phyloP scores from a whole-genome alignment of 768 basidiomycete species.

The Naematelia encephala region DNA sequence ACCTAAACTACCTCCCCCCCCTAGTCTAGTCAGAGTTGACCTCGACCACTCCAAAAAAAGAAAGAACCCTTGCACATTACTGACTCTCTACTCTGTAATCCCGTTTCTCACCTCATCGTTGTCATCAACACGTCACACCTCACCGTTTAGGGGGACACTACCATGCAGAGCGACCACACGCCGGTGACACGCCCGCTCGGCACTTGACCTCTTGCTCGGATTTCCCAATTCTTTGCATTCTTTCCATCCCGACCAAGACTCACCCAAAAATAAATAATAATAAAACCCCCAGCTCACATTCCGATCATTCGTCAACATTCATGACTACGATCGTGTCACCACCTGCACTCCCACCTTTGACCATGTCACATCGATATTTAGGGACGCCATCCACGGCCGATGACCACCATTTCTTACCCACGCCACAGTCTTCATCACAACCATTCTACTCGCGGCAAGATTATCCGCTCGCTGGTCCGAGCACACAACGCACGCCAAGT shows the following conservation, averaged over 20 bases:
- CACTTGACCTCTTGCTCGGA: not conserved
- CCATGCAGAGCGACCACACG: not conserved
- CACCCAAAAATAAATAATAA: not conserved
- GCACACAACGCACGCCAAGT: not conserved
- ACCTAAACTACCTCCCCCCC: not conserved
- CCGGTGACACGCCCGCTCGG: not conserved
- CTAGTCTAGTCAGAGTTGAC: not conserved
- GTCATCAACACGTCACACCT: no score
- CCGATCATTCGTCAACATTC: not conserved
- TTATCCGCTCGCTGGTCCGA: not conserved
- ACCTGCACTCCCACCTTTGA: not conserved
- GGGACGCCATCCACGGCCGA: not conserved
- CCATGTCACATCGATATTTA: not conserved
- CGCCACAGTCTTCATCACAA: not conserved
- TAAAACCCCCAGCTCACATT: no score
- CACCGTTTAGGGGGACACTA: not conserved
- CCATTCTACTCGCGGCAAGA: not conserved
- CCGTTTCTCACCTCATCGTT: no score
- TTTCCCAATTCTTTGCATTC: no score
- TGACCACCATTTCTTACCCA: not conserved
- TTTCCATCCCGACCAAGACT: not conserved
- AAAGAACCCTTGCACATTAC: no score
- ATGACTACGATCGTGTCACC: not conserved
- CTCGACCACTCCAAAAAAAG: no score
- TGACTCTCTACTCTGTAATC: no score